These are phyloP conservation scores for Verticillium nonalfalfae DNA, from an alignment of 2,329 filamentous ascomycete species.

Conservation along the genomic window DNA sequence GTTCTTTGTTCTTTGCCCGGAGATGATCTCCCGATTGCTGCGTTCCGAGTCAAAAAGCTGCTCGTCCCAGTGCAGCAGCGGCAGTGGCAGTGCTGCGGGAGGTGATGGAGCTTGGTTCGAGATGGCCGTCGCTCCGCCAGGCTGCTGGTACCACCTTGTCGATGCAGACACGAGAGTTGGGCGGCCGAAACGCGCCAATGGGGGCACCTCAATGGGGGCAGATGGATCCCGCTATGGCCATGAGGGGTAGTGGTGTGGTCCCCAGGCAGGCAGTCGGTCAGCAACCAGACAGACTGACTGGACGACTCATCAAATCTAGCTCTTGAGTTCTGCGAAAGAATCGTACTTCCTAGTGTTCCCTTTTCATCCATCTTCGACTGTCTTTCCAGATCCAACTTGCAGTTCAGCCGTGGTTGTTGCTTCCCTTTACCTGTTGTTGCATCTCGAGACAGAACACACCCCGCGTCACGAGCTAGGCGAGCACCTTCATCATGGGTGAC, in stretches of 20 bases:
- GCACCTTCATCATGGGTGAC: slow-evolving; percentile 30
- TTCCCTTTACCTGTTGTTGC: too few species aligned
- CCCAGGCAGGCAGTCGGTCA: not conserved
- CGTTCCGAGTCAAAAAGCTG: too few species aligned
- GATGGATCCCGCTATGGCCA: not conserved
- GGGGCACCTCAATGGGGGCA: not conserved
- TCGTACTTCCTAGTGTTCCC: not conserved
- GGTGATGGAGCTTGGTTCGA: too few species aligned
- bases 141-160: too few species aligned
- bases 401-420: too few species aligned
- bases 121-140: too few species aligned
- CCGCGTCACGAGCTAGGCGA: not conserved
- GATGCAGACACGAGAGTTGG: not conserved
- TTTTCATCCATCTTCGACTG: not conserved
- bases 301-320: not conserved
- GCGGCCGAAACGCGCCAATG: not conserved
- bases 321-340: not conserved
- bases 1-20: too few species aligned
- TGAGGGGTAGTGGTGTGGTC: not conserved
- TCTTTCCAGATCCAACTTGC: not conserved
- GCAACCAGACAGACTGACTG: not conserved
- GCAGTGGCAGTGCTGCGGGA: too few species aligned
- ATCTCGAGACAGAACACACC: too few species aligned
- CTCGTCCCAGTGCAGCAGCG: too few species aligned
- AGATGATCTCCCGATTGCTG: too few species aligned